Conservation (phyloP, 1,284 basidiomycete genomes). For the Cutaneotrichosporon sp. region DNA sequence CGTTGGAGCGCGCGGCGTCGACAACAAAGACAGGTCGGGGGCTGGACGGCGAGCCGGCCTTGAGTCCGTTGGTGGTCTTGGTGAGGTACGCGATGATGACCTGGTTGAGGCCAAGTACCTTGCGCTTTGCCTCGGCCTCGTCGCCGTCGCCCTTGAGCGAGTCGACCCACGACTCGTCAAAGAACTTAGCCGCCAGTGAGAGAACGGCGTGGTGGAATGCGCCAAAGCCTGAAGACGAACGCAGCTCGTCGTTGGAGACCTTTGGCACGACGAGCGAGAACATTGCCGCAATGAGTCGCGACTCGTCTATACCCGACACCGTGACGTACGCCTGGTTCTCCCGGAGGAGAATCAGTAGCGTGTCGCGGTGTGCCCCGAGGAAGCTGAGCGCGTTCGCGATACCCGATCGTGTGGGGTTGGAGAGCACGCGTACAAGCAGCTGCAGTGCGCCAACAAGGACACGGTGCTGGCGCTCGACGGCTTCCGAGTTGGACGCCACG, state of each 20-base stretch:
- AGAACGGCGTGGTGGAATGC: constrained; percentile 76
- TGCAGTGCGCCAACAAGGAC: constrained; percentile 34
- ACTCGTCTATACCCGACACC: constrained; percentile 48
- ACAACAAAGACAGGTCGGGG: constrained; percentile 37
- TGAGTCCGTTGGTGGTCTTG: constrained; percentile 32
- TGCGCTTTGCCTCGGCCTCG: constrained; percentile 2
- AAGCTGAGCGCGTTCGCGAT: constrained; percentile 48
- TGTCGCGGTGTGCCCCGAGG: constrained; percentile 53
- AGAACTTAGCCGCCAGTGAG: constrained; percentile 65
- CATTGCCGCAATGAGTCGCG: constrained; percentile 50
- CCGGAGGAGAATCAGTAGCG: constrained; percentile 50
- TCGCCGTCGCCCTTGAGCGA: constrained; percentile 1
- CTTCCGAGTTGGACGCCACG: constrained; percentile 20
- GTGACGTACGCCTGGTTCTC: constrained; percentile 48
- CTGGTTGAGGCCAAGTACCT: constrained; percentile 38
- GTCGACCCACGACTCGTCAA: constrained; percentile 61
- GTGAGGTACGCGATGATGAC: constrained; percentile 36
- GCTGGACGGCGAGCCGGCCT: constrained; percentile 24
- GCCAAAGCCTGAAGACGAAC: constrained; percentile 67
- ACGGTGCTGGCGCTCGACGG: constrained; percentile 36
- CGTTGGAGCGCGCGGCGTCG: constrained; percentile 27
- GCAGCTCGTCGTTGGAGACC: constrained; percentile 58
- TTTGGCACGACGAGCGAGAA: constrained; percentile 50
- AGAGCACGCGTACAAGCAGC: constrained; percentile 30
- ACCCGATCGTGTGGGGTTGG: constrained; percentile 16